These are phyloP conservation scores for Mycena rebaudengoi DNA, from an alignment of 768 basidiomycete species.

Conservation along the genomic window DNA sequence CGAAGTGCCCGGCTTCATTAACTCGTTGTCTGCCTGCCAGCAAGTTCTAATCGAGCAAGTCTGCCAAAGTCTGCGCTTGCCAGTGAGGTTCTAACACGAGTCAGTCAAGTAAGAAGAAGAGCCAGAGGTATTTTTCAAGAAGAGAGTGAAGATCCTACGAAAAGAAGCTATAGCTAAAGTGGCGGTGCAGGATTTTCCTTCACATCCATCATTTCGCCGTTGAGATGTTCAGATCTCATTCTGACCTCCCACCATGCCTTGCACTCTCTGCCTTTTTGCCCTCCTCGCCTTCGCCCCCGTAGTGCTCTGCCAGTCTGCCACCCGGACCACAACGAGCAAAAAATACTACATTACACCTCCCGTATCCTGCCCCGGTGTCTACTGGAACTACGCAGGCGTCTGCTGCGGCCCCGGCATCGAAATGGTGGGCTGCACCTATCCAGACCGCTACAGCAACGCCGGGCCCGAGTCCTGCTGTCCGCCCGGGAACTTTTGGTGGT, in stretches of 20 bases:
- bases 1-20: no score
- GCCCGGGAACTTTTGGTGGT: background rate
- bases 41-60: no score
- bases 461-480: background rate
- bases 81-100: no score
- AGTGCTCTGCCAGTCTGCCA: background rate
- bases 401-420: background rate
- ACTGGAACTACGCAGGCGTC: background rate
- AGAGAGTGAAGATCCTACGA: no score
- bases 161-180: no score
- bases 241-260: conserved; percentile 1
- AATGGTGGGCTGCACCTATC: conserved; percentile 1
- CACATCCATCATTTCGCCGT: no score
- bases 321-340: background rate
- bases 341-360: background rate
- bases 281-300: background rate
- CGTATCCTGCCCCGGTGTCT: background rate
- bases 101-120: no score
- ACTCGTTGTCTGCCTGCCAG: no score
- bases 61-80: no score
- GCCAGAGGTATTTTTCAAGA: no score
- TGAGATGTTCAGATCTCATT: background rate
- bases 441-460: background rate
- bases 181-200: no score
- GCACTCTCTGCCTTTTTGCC: background rate